phyloP scores from a whole-genome alignment of 1,139 yeast species.

The Yamadazyma blattariae region DNA sequence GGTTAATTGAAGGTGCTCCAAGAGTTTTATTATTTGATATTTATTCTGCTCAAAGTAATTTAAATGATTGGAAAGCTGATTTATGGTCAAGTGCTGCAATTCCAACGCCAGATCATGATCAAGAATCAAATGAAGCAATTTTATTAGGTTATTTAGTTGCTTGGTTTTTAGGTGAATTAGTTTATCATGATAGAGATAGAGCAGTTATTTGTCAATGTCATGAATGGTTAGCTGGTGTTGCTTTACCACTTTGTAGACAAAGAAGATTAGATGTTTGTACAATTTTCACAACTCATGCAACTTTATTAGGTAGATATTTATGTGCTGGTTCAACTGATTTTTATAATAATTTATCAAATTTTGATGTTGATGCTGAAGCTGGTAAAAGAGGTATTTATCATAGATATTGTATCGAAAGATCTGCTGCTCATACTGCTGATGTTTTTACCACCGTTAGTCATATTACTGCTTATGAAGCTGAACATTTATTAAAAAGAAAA shows the following conservation, averaged over 20 bases:
- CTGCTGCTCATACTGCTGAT: constrained; percentile 95
- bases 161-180: constrained; percentile 95
- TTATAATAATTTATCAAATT: constrained; percentile 83
- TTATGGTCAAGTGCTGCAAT: constrained; percentile 90
- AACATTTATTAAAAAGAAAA: constrained; percentile 87
- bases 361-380: constrained; percentile 97
- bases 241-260: constrained; percentile 87
- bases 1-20: constrained; percentile 98
- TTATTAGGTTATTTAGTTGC: constrained; percentile 91
- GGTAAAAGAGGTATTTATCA: constrained; percentile 97
- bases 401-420: constrained; percentile 93
- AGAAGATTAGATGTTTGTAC: constrained; percentile 92
- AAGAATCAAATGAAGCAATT: constrained; percentile 89
- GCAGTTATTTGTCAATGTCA: constrained; percentile 95
- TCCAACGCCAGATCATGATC: constrained; percentile 88
- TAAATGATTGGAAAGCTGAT: constrained; percentile 94
- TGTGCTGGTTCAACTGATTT: constrained; percentile 97
- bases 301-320: constrained; percentile 87
- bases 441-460: constrained; percentile 97
- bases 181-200: constrained; percentile 72
- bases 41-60: constrained; percentile 63
- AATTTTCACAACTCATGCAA: constrained; percentile 96
- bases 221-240: constrained; percentile 98
- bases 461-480: constrained; percentile 93
- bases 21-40: constrained; percentile 85